phyloP scores from a whole-genome alignment of 176 grass and related monocot species.

The Otatea glauca region DNA sequence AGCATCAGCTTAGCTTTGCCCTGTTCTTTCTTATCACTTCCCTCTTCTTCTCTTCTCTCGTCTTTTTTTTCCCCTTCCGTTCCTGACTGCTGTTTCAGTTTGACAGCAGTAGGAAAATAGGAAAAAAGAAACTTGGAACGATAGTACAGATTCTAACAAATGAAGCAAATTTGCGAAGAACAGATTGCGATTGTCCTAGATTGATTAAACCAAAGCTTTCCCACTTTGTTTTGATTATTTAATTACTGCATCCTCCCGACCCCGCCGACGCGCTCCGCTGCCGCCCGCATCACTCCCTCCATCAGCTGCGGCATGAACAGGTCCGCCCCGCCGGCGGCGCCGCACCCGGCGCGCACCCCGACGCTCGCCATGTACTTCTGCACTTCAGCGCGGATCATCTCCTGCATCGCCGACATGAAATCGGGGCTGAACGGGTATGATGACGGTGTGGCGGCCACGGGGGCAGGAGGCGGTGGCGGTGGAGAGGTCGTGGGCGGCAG shows the following conservation, averaged over 20 bases:
- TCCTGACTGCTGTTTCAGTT: background rate
- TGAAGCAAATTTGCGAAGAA: background rate
- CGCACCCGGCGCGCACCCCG: constrained; percentile 55
- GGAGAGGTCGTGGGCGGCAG: background rate
- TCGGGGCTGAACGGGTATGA: constrained; percentile 28
- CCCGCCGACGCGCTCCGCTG: constrained; percentile 41
- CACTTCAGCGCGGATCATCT: constrained; percentile 83
- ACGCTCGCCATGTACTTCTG: constrained; percentile 69
- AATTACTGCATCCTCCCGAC: constrained; percentile 29
- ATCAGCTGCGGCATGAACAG: constrained; percentile 47
- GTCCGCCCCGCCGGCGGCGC: background rate
- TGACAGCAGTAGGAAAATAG: background rate
- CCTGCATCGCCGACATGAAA: constrained; percentile 64
- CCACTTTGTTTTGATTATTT: background rate
- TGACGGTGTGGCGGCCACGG: background rate
- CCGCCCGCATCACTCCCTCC: constrained; percentile 56
- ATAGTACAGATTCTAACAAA: background rate
- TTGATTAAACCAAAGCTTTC: background rate
- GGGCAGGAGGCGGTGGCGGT: background rate
- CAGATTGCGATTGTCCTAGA: background rate
- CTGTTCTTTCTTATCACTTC: background rate
- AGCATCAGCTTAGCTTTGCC: background rate
- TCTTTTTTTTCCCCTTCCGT: background rate
- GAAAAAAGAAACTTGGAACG: background rate
- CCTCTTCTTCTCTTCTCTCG: too few relatives aligned